Percentiles rank a stretch among this genome's conserved stretches.
These are phyloP conservation scores for Ceratocystis diversiconidia DNA, from an alignment of 2,329 filamentous ascomycete species.

Conservation along the genomic window DNA sequence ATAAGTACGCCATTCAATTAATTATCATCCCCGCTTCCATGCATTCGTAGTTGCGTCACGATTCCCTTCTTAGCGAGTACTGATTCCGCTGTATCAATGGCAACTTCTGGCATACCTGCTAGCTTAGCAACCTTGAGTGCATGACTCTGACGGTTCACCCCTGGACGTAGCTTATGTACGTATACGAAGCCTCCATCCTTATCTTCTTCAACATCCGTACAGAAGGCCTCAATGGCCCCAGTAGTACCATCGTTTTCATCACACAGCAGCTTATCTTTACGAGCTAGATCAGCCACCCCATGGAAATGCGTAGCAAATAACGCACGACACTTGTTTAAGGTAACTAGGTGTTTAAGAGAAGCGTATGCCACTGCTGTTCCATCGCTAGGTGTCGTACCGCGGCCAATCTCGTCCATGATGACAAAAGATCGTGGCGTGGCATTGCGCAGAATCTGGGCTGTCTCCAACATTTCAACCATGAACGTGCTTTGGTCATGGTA, in stretches of 20 bases:
- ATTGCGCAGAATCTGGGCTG: constrained; percentile 71
- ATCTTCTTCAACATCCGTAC: constrained; percentile 76
- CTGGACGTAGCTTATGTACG: constrained; percentile 65
- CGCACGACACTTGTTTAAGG: constrained; percentile 61
- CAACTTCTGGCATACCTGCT: constrained; percentile 64
- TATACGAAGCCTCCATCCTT: constrained; percentile 62
- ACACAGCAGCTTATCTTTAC: constrained; percentile 21
- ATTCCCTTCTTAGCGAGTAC: constrained; percentile 31
- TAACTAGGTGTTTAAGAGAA: constrained; percentile 68
- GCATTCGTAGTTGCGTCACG: neutral
- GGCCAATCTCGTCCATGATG: constrained; percentile 96
- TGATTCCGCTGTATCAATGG: constrained; percentile 50
- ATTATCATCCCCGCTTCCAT: neutral
- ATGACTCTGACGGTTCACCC: constrained; percentile 76
- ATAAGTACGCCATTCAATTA: neutral
- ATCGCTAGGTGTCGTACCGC: constrained; percentile 87
- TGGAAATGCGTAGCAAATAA: constrained; percentile 97
- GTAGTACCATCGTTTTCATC: neutral
- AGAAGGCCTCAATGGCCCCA: constrained; percentile 53
- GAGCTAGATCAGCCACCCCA: constrained; percentile 54
- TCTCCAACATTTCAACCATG: constrained; percentile 99
- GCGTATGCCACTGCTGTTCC: constrained; percentile 83
- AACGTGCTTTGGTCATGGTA: constrained; percentile 92
- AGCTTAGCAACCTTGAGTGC: constrained; percentile 86
- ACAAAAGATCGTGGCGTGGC: constrained; percentile 78